Base-by-base conservation (phyloP, 2,329 filamentous ascomycete genomes). In the Cladosporium sp. region DNA sequence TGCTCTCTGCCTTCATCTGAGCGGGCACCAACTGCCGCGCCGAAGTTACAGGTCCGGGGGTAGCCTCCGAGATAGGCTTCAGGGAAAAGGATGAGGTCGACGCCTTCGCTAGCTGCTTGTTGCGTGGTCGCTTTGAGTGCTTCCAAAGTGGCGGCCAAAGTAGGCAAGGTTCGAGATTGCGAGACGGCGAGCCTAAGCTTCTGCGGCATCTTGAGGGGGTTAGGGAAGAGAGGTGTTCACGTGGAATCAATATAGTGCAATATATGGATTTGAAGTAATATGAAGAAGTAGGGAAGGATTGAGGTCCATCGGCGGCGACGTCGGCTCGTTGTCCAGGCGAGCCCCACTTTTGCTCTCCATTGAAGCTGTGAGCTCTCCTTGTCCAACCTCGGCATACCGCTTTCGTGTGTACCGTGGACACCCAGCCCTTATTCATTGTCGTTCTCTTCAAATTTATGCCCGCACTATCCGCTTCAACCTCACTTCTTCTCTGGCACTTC, bases 41-140 rank as follows among this genome's bases (percentile, higher is more conserved):
- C 90, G 62, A 96, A 96, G 44, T 75, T 74, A 55, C 84, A 85
- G 15, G 86, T 89, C 9, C 91, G 85, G 15, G 92, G 92, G 65
- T 96, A 96, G 1, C 91, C 92, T 41, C 92, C 92, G 1, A 96
- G 78, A 65, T 89, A 96, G 18, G 91, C 91, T 73, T 97, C 91
- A 0, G 92, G 92, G 54, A 96, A 91, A 47, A 96, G 82, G 22
- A 96, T 77, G 43, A 96, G 77, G 66, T 93, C 73, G 13, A 82
- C 74, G 42, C 73, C 73, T 37, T 73, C 68, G 11, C 66, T 76
- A 3, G 84, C 80, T n/a, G 90, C 90, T 30, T 76, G 71, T 19
- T 71, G 71, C 29, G 86, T 84, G 12, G 86, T 82, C 9, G 67
- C 59, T 61, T 83, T 77, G 44, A 96, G 79, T 30, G 84, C 79